Percentiles rank a stretch among this genome's conserved stretches.
Evolutionary conservation across 345 rosid genomes (phyloP).

Genomic region (Mallotus nudiflorus): DNA sequence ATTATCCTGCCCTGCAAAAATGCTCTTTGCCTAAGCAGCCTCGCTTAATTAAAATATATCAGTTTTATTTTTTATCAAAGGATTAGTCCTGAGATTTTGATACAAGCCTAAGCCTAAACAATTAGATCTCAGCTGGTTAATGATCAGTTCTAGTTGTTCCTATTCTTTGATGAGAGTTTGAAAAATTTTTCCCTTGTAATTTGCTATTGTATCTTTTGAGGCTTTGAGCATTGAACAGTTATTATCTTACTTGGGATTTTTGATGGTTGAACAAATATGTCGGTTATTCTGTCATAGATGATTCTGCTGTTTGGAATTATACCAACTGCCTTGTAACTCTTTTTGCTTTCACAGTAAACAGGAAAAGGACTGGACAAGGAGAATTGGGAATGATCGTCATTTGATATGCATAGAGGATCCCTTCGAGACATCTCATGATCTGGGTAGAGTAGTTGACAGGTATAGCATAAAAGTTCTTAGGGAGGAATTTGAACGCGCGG

Average conservation of each 20-base stretch:
- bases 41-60: no score
- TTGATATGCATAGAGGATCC: constrained; percentile 99
- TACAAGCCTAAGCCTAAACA: not conserved
- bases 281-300: not conserved
- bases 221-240: not conserved
- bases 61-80: not conserved
- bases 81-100: not conserved
- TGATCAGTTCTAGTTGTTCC: not conserved
- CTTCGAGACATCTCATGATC: constrained; percentile 74
- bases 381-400: constrained; percentile 93
- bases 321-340: not conserved
- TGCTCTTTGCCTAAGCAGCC: not conserved
- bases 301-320: not conserved
- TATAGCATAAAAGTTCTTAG: constrained; percentile 80
- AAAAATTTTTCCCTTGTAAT: no score
- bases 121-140: not conserved
- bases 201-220: no score
- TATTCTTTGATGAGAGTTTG: not conserved
- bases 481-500: constrained; percentile 98
- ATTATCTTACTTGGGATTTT: not conserved
- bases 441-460: constrained; percentile 95
- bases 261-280: not conserved
- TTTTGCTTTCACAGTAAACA: constrained; percentile 56
- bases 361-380: constrained; percentile 94
- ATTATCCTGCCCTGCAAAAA: not conserved